Conservation (phyloP, 108 stramenopile genomes). For the Discostella pseudostelligera region DNA sequence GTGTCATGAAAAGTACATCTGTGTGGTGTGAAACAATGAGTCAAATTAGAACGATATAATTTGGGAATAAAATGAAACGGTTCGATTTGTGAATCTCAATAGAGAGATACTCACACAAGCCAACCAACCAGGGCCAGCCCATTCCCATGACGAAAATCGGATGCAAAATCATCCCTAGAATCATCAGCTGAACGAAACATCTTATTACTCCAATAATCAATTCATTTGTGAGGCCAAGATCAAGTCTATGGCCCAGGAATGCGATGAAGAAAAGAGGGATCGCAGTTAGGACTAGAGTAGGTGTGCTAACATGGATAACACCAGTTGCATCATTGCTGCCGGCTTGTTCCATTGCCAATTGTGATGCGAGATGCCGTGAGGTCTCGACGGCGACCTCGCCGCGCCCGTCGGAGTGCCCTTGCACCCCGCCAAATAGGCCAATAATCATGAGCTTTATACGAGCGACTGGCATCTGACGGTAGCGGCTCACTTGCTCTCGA, state of each 20-base stretch:
- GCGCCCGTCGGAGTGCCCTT: too few species aligned
- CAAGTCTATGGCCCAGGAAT: constrained; percentile 19
- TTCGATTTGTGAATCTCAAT: neutral
- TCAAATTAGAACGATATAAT: too few species aligned
- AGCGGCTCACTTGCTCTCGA: too few species aligned
- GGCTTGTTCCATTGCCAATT: too few species aligned
- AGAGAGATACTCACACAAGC: constrained; percentile 36
- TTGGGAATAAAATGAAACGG: neutral
- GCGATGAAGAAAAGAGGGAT: constrained; percentile 36
- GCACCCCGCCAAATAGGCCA: too few species aligned
- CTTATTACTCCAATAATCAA: constrained; percentile 36
- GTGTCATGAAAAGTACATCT: constrained; percentile 69
- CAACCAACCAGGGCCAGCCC: constrained; percentile 39
- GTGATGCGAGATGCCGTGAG: too few species aligned
- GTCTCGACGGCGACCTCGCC: too few species aligned
- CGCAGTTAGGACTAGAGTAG: constrained; percentile 30
- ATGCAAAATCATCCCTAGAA: constrained; percentile 71
- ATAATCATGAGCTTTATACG: too few species aligned
- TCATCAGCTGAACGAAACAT: constrained; percentile 69
- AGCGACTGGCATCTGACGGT: too few species aligned
- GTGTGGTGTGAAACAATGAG: neutral
- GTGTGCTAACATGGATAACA: constrained; percentile 36
- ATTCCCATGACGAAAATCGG: constrained; percentile 73
- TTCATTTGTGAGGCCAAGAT: constrained; percentile 26
- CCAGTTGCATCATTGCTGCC: constrained; percentile 6